A percentile compares a stretch with the other conserved stretches of the same genome.
phyloP scores from a whole-genome alignment of 768 basidiomycete species.

The Strobilomyces echinocephalus region DNA sequence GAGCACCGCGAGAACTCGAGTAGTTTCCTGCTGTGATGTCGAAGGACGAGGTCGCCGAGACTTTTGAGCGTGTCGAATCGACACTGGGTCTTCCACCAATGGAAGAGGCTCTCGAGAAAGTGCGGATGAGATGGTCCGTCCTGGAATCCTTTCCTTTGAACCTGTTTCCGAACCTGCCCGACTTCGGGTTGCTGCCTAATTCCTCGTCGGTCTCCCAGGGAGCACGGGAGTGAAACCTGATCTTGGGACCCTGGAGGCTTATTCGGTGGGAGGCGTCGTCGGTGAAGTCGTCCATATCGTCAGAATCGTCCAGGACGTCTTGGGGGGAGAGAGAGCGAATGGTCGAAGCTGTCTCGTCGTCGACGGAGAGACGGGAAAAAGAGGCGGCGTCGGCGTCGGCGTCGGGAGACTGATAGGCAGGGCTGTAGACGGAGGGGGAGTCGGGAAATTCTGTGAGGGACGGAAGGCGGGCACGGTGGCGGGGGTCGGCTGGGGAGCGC shows the following conservation, averaged over 20 bases:
- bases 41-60: constrained; percentile 51
- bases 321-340: constrained; percentile 26
- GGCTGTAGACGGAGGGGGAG: constrained; percentile 68
- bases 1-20: constrained; percentile 47
- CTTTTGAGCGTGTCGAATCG: constrained; percentile 55
- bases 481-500: constrained; percentile 33
- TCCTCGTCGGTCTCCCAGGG: constrained; percentile 75
- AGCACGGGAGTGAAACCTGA: constrained; percentile 75
- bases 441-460: constrained; percentile 57
- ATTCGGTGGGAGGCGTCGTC: constrained; percentile 48
- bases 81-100: constrained; percentile 51
- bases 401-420: constrained; percentile 44
- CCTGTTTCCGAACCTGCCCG: constrained; percentile 28
- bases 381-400: constrained; percentile 31
- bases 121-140: constrained; percentile 39
- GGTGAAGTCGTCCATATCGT: constrained; percentile 35
- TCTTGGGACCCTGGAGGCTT: constrained; percentile 76
- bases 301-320: constrained; percentile 32
- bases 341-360: constrained; percentile 41
- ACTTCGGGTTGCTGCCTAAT: constrained; percentile 34
- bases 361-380: constrained; percentile 43
- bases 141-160: constrained; percentile 27
- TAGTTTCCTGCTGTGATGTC: constrained; percentile 51
- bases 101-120: constrained; percentile 42
- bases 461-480: constrained; percentile 41